A percentile compares a stretch with the other conserved stretches of the same genome.
Conservation (phyloP, 2,329 filamentous ascomycete genomes). For the Elsinoe australis region DNA sequence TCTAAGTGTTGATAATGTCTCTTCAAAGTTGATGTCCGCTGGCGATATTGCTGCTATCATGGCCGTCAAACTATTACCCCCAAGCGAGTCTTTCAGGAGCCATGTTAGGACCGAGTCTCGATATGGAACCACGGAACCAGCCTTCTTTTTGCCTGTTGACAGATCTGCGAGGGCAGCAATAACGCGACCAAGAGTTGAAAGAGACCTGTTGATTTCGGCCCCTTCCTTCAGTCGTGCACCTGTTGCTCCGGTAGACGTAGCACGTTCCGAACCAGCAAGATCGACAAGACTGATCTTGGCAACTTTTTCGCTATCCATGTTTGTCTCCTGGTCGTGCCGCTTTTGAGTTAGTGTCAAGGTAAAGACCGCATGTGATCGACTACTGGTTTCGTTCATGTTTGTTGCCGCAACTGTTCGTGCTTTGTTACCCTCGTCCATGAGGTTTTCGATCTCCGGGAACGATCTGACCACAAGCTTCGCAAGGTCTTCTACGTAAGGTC, state of each 20-base stretch:
- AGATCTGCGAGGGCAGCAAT: conserved; percentile 92
- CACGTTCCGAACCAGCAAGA: conserved; percentile 93
- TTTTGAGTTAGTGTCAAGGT: conserved; percentile 94
- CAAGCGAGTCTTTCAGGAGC: conserved; percentile 92
- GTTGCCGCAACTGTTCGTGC: conserved; percentile 94
- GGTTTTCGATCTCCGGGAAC: conserved; percentile 89
- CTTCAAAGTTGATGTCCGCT: conserved; percentile 97
- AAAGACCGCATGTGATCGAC: conserved; percentile 96
- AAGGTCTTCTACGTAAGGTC: conserved; percentile 95
- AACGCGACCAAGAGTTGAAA: conserved; percentile 93
- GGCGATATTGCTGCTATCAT: conserved; percentile 99
- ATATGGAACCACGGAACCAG: conserved; percentile 77
- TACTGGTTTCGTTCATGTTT: conserved; percentile 99
- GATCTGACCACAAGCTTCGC: conserved; percentile 90
- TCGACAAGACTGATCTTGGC: conserved; percentile 97
- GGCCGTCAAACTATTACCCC: conserved; percentile 97
- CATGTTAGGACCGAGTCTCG: conserved; percentile 95
- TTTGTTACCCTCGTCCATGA: conserved; percentile 99
- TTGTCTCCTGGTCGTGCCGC: conserved; percentile 80
- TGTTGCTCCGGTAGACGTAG: conserved; percentile 92
- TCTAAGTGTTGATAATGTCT: conserved; percentile 87
- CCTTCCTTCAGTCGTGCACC: conserved; percentile 93
- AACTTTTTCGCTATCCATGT: conserved; percentile 95
- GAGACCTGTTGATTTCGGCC: conserved; percentile 93
- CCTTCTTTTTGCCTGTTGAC: conserved; percentile 77